These are phyloP conservation scores for Metschnikowia matae DNA, from an alignment of 805 yeast genomes.

Conservation along the genomic window DNA sequence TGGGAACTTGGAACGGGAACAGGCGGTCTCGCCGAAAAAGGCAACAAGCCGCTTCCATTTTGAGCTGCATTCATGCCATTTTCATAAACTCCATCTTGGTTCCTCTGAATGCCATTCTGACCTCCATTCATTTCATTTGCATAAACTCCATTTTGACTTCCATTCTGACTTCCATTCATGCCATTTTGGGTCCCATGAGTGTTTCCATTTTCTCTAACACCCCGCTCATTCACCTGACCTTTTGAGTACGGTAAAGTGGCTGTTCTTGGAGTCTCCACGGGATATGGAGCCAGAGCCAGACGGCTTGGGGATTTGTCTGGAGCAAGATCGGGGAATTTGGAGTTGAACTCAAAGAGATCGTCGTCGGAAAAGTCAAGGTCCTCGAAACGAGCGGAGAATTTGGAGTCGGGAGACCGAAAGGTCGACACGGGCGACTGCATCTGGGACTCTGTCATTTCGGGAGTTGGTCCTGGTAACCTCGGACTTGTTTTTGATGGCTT, in stretches of 20 bases:
- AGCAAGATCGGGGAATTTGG: slow-evolving; percentile 13
- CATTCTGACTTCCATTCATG: too few relatives aligned
- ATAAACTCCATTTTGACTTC: too few relatives aligned
- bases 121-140: too few relatives aligned
- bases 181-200: too few relatives aligned
- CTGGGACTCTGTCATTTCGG: too few relatives aligned
- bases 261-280: slow-evolving; percentile 3
- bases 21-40: not conserved
- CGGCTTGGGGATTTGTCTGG: not conserved
- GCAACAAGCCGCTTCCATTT: not conserved
- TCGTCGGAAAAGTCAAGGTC: slow-evolving; percentile 6
- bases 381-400: not conserved
- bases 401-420: not conserved
- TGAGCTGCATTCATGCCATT: not conserved
- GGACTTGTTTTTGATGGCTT: not conserved
- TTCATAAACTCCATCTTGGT: too few relatives aligned
- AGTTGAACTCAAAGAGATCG: slow-evolving; percentile 10
- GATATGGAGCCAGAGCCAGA: slow-evolving; percentile 4
- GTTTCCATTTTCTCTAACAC: too few relatives aligned
- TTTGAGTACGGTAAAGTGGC: not conserved
- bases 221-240: too few relatives aligned
- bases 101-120: too few relatives aligned
- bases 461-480: not conserved
- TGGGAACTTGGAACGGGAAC: not conserved
- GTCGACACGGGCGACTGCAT: not conserved